phyloP scores from a whole-genome alignment of 2,329 filamentous ascomycete genomes.

The Calcarisporium arbuscula region DNA sequence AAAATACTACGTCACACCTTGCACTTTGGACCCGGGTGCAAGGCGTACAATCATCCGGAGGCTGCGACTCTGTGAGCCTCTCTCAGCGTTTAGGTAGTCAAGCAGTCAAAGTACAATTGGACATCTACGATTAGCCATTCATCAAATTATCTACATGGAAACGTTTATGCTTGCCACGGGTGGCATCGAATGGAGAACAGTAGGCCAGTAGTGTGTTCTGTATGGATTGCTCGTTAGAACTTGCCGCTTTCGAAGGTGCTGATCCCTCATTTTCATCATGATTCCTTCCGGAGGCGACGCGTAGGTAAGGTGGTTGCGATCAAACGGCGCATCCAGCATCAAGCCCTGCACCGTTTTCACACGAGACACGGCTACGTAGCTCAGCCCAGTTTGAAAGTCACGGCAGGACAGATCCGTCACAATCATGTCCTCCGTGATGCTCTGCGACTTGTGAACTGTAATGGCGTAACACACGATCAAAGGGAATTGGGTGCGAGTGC shows the following conservation, averaged over 20 bases:
- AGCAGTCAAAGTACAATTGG: too few species aligned
- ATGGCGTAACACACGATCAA: background rate
- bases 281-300: too few species aligned
- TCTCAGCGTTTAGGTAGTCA: conserved; percentile 1
- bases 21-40: conserved; percentile 3
- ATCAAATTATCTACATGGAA: too few species aligned
- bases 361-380: conserved; percentile 10
- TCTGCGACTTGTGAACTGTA: too few species aligned
- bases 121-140: too few species aligned
- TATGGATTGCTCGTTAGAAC: conserved; percentile 1
- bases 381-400: too few species aligned
- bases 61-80: conserved; percentile 5
- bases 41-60: conserved; percentile 7
- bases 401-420: too few species aligned
- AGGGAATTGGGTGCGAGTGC: background rate
- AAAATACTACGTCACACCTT: conserved; percentile 10
- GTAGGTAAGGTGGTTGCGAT: too few species aligned
- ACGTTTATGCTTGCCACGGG: too few species aligned
- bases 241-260: background rate
- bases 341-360: conserved; percentile 9
- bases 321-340: conserved; percentile 7
- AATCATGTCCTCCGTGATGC: too few species aligned
- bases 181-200: too few species aligned
- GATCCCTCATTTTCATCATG: too few species aligned
- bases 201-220: background rate